A percentile compares a stretch with the other conserved stretches of the same genome.
phyloP scores from a whole-genome alignment of 805 yeast genomes.

The Tetrapisispora fleetii region DNA sequence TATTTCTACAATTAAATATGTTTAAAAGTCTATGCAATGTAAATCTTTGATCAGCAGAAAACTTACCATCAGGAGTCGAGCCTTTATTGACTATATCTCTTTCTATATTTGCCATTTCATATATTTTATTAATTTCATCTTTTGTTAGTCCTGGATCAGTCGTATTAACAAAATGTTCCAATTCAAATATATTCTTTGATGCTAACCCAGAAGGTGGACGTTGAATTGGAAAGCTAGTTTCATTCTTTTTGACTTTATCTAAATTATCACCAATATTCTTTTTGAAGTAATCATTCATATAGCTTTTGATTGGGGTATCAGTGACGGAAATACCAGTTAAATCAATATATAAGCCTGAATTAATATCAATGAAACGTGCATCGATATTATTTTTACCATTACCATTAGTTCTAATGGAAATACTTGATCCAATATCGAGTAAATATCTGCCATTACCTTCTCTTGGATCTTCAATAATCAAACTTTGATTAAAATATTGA shows the following conservation, averaged over 20 bases:
- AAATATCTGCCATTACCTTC: constrained; percentile 50
- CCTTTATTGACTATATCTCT: constrained; percentile 7
- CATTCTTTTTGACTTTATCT: constrained; percentile 17
- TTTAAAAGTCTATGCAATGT: constrained; percentile 27
- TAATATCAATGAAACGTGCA: constrained; percentile 64
- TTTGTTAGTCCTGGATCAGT: constrained; percentile 6
- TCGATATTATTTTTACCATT: constrained; percentile 56
- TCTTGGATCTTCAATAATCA: constrained; percentile 36
- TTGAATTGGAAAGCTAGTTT: constrained; percentile 15
- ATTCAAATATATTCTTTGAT: constrained; percentile 5
- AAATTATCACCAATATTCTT: neutral
- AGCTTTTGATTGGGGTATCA: constrained; percentile 15
- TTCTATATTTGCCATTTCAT: constrained; percentile 10
- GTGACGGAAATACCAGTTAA: constrained; percentile 53
- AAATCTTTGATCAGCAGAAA: constrained; percentile 28
- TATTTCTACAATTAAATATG: constrained; percentile 48
- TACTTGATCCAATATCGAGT: constrained; percentile 38
- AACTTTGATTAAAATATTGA: constrained; percentile 30
- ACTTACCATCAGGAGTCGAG: constrained; percentile 10
- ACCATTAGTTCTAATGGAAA: constrained; percentile 46
- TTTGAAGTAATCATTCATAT: constrained; percentile 5
- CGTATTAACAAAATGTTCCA: constrained; percentile 6
- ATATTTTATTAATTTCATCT: constrained; percentile 6
- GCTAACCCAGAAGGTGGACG: constrained; percentile 6
- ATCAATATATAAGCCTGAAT: constrained; percentile 60